Conservation (phyloP, 75 land plant species). For the Ceratopteris richardii region DNA sequence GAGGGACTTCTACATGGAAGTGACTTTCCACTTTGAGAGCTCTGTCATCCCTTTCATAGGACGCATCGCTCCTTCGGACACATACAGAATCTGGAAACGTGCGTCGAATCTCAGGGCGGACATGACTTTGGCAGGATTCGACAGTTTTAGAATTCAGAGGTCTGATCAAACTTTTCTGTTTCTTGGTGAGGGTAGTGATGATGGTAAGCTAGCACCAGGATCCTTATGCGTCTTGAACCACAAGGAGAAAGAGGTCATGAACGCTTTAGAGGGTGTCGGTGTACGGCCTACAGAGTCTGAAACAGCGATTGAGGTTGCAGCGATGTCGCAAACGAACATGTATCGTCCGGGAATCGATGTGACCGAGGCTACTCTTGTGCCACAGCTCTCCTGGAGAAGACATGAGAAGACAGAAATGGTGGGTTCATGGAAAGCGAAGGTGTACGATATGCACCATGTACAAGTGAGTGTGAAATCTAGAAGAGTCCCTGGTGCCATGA, state of each 20-base stretch:
- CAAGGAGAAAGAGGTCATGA: slow-evolving; percentile 75
- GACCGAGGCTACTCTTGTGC: slow-evolving; percentile 63
- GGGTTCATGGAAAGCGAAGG: slow-evolving; percentile 69
- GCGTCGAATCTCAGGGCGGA: slow-evolving; percentile 70
- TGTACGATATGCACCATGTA: slow-evolving; percentile 82
- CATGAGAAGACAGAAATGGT: slow-evolving; percentile 70
- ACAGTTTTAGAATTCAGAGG: slow-evolving; percentile 69
- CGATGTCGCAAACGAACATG: too few relatives aligned
- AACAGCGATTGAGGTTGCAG: slow-evolving; percentile 50
- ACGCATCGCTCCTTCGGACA: slow-evolving; percentile 66
- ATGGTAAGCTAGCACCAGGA: slow-evolving; percentile 58
- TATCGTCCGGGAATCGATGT: slow-evolving; percentile 81
- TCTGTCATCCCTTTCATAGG: too few relatives aligned
- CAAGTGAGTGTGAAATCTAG: slow-evolving; percentile 64
- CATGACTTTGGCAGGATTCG: slow-evolving; percentile 64
- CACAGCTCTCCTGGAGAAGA: slow-evolving; percentile 66
- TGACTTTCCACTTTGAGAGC: too few relatives aligned
- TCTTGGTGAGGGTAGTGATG: slow-evolving; percentile 74
- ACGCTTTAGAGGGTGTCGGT: slow-evolving; percentile 75
- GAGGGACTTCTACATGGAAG: slow-evolving; percentile 80
- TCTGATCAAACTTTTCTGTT: slow-evolving; percentile 72
- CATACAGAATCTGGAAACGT: slow-evolving; percentile 76
- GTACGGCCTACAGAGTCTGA: slow-evolving; percentile 58
- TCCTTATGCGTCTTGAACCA: slow-evolving; percentile 58
- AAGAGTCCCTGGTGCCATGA: slow-evolving; percentile 36